Evolutionary conservation across 1,284 basidiomycete species (phyloP).

Genomic region (Wolfiporia cocos): DNA sequence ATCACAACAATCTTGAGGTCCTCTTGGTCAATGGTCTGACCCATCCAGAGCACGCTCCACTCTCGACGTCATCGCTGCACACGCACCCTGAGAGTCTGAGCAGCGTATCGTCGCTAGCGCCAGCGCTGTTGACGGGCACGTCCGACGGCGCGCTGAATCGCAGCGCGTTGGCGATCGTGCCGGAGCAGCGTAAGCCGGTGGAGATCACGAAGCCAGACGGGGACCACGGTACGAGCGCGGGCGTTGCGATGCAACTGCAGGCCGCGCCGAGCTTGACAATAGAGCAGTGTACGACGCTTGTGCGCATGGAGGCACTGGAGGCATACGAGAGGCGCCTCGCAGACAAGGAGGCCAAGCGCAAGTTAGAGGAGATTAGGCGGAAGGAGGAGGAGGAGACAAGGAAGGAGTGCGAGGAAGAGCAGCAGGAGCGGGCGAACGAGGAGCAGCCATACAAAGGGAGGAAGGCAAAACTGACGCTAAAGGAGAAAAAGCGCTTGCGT

Average conservation of each 20-base stretch:
- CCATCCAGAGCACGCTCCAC: constrained; percentile 47
- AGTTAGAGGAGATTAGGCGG: constrained; percentile 14
- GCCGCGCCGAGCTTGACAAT: constrained; percentile 35
- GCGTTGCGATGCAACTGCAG: constrained; percentile 28
- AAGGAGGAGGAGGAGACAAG: constrained; percentile 23
- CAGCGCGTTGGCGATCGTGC: constrained; percentile 65
- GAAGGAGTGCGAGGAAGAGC: constrained; percentile 23
- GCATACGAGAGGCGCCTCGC: constrained; percentile 45
- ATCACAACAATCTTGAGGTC: constrained; percentile 36
- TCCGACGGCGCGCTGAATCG: constrained; percentile 30
- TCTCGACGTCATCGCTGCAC: constrained; percentile 43
- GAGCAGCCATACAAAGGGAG: constrained; percentile 34
- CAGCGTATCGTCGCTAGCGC: constrained; percentile 57
- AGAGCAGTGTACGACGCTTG: constrained; percentile 26
- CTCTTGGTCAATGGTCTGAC: constrained; percentile 59
- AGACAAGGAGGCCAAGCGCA: constrained; percentile 23
- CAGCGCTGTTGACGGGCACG: constrained; percentile 50
- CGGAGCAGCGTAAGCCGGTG: constrained; percentile 34
- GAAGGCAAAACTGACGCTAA: constrained; percentile 26
- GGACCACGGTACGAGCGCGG: constrained; percentile 53
- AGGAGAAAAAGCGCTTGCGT: constrained; percentile 27
- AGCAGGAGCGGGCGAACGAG: constrained; percentile 19
- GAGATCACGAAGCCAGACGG: constrained; percentile 54
- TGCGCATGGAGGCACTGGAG: constrained; percentile 41
- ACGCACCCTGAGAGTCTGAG: constrained; percentile 42